These are phyloP conservation scores for Pavlovales sp. DNA, from an alignment of 208 protist genomes.

Conservation along the genomic window DNA sequence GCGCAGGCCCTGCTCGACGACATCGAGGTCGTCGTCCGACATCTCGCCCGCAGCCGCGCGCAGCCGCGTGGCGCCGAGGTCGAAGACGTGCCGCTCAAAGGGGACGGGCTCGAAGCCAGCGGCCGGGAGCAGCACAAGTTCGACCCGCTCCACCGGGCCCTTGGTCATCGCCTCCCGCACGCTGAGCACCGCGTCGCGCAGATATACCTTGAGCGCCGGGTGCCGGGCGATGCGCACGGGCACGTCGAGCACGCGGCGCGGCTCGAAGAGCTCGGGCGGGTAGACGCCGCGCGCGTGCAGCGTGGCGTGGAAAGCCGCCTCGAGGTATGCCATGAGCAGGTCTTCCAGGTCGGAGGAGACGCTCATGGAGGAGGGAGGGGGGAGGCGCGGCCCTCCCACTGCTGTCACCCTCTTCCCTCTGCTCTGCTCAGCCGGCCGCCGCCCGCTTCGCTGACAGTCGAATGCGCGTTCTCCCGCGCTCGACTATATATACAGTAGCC, in stretches of 20 bases:
- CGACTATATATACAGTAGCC: no score
- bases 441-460: no score
- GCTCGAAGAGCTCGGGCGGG: background rate
- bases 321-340: background rate
- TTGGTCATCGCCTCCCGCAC: background rate
- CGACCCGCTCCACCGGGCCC: background rate
- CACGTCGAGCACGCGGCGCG: background rate
- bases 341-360: no score
- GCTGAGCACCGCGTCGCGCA: background rate
- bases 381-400: no score
- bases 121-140: background rate
- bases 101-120: background rate
- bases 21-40: background rate
- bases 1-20: background rate
- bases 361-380: no score
- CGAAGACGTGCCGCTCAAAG: background rate
- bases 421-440: no score
- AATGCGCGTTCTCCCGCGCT: no score
- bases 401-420: no score
- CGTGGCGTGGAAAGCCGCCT: background rate
- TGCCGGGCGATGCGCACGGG: background rate
- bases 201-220: background rate
- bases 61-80: background rate
- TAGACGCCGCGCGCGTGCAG: background rate
- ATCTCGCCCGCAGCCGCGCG: no score